Evolutionary conservation across 371 early-diverging fungal genomes (phyloP), one percentile per base, ranked within the genome.

Genomic region (Mucor velutinosus): DNA sequence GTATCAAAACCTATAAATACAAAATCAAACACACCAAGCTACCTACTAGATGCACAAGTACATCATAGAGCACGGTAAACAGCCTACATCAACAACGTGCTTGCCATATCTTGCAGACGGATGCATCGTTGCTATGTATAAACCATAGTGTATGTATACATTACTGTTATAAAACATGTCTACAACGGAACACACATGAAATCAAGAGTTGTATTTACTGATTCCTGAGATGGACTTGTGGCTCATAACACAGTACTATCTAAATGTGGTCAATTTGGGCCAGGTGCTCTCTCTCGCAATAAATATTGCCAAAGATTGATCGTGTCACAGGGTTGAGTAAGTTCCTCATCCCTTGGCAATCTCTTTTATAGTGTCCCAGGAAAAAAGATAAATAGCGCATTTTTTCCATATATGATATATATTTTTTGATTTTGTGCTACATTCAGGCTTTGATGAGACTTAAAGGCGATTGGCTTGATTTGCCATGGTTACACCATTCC

Each of bases 391-490:
- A 65, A 65, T 65, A 30, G 30, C 65, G 41, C 65, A 58, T 30
- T 56, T 25, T 51, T 51, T 11, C 51, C 51, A 51, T 25, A 3
- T 45, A 37, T 37, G 49, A 2, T 43, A 21, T 12, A 32, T 60
- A 17, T 25, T 39, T 64, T 32, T 35, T 49, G 65, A 65, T 59
- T 58, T 58, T 47, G 65, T 58, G 33, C 21, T 10, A 56, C 64
- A 41, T 37, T 17, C n/a, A 33, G 17, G 17, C 15, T 29, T 32
- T 30, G 5, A 30, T 68, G 69, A 35, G 69, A 5, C 57, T 68
- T 58, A 68, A 58, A 60, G 30, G 69, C 69, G 47, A 68, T 68
- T 68, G 69, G 69, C 59, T 58, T 58, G 63, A 49, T 63, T 58
- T 39, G n/a, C 27, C 43, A 10, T 47, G 15, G 58, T 65, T 56